Conservation (phyloP, 2,329 filamentous ascomycete species). For the Alternaria sp. region DNA sequence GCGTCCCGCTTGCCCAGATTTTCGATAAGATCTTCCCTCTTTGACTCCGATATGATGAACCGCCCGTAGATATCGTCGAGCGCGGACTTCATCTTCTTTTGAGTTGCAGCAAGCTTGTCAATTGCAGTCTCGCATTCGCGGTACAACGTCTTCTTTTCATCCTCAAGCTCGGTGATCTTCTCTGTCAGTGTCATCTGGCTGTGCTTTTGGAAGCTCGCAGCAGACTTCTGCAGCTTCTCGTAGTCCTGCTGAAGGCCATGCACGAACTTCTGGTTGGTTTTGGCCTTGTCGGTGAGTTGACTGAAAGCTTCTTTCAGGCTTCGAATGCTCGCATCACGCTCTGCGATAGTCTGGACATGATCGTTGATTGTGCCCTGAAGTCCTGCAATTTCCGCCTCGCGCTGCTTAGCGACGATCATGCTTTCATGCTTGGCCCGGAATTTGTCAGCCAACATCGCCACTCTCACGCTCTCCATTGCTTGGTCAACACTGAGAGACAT, state of each 20-base stretch:
- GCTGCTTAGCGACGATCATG: background rate
- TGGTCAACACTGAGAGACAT: slow-evolving; percentile 7
- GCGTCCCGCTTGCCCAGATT: slow-evolving; percentile 15
- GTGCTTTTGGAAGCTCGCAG: slow-evolving; percentile 14
- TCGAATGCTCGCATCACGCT: slow-evolving; percentile 11
- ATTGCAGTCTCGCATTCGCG: slow-evolving; percentile 18
- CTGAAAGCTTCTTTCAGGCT: slow-evolving; percentile 2
- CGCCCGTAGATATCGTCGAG: slow-evolving; percentile 24
- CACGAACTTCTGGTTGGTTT: slow-evolving; percentile 31
- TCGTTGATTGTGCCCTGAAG: slow-evolving; percentile 13
- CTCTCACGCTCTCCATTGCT: slow-evolving; percentile 10
- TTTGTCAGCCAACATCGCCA: slow-evolving; percentile 17
- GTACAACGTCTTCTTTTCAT: slow-evolving; percentile 28
- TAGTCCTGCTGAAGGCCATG: slow-evolving; percentile 39
- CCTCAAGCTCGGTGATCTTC: slow-evolving; percentile 26
- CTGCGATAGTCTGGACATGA: slow-evolving; percentile 15
- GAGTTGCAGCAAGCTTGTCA: slow-evolving; percentile 16
- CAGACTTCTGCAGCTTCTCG: slow-evolving; percentile 24
- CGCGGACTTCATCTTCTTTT: slow-evolving; percentile 15
- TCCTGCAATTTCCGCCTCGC: slow-evolving; percentile 9
- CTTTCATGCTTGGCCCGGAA: slow-evolving; percentile 15
- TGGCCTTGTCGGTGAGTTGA: slow-evolving; percentile 21
- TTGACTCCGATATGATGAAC: slow-evolving; percentile 17
- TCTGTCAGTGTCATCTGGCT: slow-evolving; percentile 18
- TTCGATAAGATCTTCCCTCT: slow-evolving; percentile 17